These are phyloP conservation scores for Lentinula edodes DNA, from an alignment of 768 basidiomycete species.

Conservation along the genomic window DNA sequence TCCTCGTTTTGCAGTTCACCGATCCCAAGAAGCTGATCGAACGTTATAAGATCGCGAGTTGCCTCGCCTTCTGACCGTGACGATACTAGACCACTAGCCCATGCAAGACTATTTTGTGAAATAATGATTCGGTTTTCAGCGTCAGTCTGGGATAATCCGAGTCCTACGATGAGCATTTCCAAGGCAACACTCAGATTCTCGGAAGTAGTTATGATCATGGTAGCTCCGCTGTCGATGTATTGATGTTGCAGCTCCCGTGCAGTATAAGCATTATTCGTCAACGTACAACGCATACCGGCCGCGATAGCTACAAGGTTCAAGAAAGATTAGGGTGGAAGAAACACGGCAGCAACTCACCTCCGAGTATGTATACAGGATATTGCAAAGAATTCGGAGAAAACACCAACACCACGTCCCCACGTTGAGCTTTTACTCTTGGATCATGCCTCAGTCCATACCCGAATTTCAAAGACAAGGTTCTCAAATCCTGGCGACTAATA, in stretches of 20 bases:
- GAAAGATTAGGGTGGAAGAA: not conserved
- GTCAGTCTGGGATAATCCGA: conserved; percentile 23
- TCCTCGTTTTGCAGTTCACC: conserved; percentile 50
- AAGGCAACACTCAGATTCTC: conserved; percentile 46
- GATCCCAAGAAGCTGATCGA: conserved; percentile 44
- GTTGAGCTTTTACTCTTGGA: conserved; percentile 20
- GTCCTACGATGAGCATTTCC: conserved; percentile 40
- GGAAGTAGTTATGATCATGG: conserved; percentile 61
- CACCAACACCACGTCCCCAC: conserved; percentile 42
- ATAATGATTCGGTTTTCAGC: conserved; percentile 54
- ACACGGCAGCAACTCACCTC: conserved; percentile 8
- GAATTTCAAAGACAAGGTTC: conserved; percentile 37
- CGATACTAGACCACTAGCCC: conserved; percentile 35
- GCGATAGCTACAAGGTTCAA: conserved; percentile 29
- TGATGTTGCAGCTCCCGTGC: conserved; percentile 51
- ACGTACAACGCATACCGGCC: conserved; percentile 44
- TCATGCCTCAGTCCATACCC: conserved; percentile 37
- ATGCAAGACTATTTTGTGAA: conserved; percentile 38
- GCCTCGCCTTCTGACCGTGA: conserved; percentile 15
- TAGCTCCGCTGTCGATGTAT: conserved; percentile 60
- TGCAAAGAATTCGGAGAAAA: conserved; percentile 50
- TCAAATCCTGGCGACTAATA: conserved; percentile 39
- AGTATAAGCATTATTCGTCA: conserved; percentile 52
- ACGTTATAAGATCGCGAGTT: conserved; percentile 25
- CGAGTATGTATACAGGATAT: conserved; percentile 43